A percentile compares a stretch with the other conserved stretches of the same genome.
Conservation (phyloP, 306 rosid species). For the Castanea sativa region DNA sequence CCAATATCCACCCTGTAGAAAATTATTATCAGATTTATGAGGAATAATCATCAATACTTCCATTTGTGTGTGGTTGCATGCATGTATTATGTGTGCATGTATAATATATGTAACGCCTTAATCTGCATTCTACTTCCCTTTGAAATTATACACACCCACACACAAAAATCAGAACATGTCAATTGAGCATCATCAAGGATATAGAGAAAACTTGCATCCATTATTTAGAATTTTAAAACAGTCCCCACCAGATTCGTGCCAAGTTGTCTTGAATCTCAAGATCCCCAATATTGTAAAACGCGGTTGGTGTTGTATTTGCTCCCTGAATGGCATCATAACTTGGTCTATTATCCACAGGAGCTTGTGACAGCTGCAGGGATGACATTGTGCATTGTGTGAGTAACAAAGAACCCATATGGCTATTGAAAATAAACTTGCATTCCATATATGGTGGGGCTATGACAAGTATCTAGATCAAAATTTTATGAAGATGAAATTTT, state of each 20-base stretch:
- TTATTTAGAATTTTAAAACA: background rate
- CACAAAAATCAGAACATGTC: background rate
- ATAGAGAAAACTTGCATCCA: background rate
- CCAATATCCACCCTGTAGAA: constrained; percentile 86
- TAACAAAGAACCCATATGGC: background rate
- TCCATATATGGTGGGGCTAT: background rate
- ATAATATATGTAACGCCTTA: background rate
- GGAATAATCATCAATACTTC: background rate
- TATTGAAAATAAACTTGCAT: background rate
- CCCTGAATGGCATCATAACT: constrained; percentile 75
- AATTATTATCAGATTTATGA: background rate
- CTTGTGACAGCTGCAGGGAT: constrained; percentile 67
- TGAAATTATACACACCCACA: background rate
- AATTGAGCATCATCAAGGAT: background rate
- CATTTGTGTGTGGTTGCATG: background rate
- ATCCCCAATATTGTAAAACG: constrained; percentile 91
- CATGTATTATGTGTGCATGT: background rate
- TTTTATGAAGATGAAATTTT: constrained; percentile 20
- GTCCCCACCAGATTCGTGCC: constrained; percentile 71
- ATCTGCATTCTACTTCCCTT: constrained; percentile 14
- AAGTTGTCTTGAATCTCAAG: constrained; percentile 90
- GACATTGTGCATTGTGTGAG: constrained; percentile 15
- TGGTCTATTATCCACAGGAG: constrained; percentile 69
- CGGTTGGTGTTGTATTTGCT: constrained; percentile 72
- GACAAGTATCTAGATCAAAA: background rate